phyloP scores from a whole-genome alignment of 495 filamentous ascomycete species.

The Neurospora terricola region DNA sequence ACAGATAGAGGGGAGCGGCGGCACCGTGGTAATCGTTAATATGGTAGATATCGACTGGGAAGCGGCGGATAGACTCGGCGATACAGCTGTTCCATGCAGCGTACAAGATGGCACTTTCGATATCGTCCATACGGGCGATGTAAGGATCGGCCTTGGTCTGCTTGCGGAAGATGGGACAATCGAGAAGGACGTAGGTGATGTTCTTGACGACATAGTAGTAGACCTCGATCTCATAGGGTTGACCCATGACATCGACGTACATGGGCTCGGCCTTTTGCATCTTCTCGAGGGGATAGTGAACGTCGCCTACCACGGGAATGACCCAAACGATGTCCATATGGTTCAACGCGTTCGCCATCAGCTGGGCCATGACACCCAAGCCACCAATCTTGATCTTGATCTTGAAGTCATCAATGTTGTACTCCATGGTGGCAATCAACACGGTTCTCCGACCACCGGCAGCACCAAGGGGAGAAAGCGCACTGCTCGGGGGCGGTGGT shows the following conservation, averaged over 20 bases:
- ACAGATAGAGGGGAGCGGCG: conserved; percentile 58
- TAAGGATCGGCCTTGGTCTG: conserved; percentile 60
- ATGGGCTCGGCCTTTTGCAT: conserved; percentile 49
- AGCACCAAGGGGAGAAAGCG: conserved; percentile 5
- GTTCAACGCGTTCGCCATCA: conserved; percentile 60
- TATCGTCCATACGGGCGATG: conserved; percentile 64
- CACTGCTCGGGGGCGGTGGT: conserved; percentile 11
- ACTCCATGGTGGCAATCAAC: conserved; percentile 63
- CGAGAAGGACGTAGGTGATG: conserved; percentile 64
- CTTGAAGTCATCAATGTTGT: conserved; percentile 61
- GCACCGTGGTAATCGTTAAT: conserved; percentile 78
- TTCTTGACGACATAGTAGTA: conserved; percentile 57
- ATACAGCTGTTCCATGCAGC: conserved; percentile 69
- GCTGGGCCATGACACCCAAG: conserved; percentile 59
- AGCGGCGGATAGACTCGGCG: conserved; percentile 48
- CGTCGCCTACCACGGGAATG: conserved; percentile 61
- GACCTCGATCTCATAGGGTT: conserved; percentile 52
- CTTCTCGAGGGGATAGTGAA: conserved; percentile 52
- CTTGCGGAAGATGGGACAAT: conserved; percentile 61
- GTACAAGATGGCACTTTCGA: conserved; percentile 63
- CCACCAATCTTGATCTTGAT: conserved; percentile 71
- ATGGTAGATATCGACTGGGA: conserved; percentile 64
- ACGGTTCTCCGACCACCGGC: conserved; percentile 39
- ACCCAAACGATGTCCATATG: conserved; percentile 67
- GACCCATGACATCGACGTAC: conserved; percentile 54